Base-by-base conservation (phyloP, 2,329 filamentous ascomycete species). In the Dothideomycetes sp. region DNA sequence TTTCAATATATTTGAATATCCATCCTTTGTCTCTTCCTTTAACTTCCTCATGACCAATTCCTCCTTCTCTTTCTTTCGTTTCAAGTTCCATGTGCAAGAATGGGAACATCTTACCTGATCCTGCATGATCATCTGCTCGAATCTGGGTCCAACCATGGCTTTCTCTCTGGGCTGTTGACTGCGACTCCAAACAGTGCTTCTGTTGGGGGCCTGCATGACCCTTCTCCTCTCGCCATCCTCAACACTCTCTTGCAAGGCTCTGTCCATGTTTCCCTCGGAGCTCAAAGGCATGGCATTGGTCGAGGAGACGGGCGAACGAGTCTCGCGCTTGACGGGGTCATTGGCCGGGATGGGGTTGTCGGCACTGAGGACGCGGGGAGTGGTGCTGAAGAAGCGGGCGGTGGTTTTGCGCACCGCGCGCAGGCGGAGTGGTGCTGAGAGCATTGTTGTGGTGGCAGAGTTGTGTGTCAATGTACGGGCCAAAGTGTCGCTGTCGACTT, bases 41-140 rank as follows among this genome's bases (percentile, higher is more conserved):
- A 23, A 10, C 12, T 4, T 25, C 15, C 22, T 11, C 16, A 9
- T 20, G 11, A 5, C 20, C 16, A 15, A 28, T 36, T 8, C 4
- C 15, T 20, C 20, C 31, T 27, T n/a, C 22, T 25, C 6, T 35
- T 25, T 10, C 18, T 31, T 18, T 13, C 2, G 19, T n/a, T n/a
- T n/a, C n/a, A 28, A 16, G 5, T 8, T 22, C 7, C 10, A 16
- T 8, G n/a, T n/a, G n/a, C n/a, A n/a, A n/a, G 58, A n/a, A n/a
- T n/a, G n/a, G n/a, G n/a, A n/a, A n/a, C n/a, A n/a, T n/a, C 77
- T 52, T 70, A 95, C 89, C 84, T 98, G 91, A 51, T 82, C 68
- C 53, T 81, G 78, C 67, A 96, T 89, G 57, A 94, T 85, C 23
- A 86, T 96, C 77, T 96, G 89, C 72, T 98, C 91, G 58, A 98